A percentile compares a stretch with the other conserved stretches of the same genome.
Conservation (phyloP, 2,329 filamentous ascomycete genomes). For the Colletotrichum orchidophilum region DNA sequence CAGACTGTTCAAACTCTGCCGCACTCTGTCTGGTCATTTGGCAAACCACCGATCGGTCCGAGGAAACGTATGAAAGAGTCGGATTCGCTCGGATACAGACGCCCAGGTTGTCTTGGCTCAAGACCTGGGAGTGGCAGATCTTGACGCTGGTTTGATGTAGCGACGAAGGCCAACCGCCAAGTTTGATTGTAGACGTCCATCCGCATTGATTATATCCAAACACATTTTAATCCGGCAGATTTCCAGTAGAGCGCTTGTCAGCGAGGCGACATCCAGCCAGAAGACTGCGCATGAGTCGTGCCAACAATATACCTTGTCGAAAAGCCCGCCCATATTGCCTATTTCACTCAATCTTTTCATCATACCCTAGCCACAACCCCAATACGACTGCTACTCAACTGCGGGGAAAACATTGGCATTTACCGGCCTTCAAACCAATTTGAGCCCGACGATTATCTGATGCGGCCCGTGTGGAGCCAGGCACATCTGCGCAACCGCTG, state of each 20-base stretch:
- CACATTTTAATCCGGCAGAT: not conserved
- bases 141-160: not conserved
- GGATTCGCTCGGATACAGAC: not conserved
- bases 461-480: slow-evolving; percentile 4
- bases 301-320: not conserved
- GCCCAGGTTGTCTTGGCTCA: not conserved
- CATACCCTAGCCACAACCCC: not conserved
- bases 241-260: not conserved
- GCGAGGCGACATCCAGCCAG: not conserved
- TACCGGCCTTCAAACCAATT: not conserved
- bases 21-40: not conserved
- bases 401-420: slow-evolving; percentile 14
- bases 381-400: slow-evolving; percentile 1
- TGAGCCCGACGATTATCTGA: not conserved
- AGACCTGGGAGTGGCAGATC: not conserved
- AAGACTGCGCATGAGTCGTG: not conserved
- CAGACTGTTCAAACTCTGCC: not conserved
- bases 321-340: not conserved
- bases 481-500: not conserved
- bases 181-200: not conserved
- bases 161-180: too few species aligned
- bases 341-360: not conserved
- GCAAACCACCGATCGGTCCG: accelerated
- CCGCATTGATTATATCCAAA: not conserved
- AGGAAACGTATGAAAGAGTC: not conserved